Conservation (phyloP, 345 rosid species). For the Mercurialis annua region DNA sequence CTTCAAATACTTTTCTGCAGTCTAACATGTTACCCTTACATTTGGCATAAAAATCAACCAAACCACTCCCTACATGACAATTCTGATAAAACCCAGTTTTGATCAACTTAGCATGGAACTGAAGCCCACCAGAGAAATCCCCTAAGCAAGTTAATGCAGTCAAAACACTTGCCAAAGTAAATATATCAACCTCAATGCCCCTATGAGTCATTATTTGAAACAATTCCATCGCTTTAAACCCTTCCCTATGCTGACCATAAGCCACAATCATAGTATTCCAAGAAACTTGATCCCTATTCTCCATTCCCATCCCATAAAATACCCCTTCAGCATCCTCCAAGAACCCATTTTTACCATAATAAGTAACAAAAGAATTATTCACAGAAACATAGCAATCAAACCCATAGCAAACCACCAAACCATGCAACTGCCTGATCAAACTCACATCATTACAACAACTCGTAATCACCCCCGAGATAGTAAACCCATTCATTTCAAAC, state of each 20-base stretch:
- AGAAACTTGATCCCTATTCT: slow-evolving; percentile 65
- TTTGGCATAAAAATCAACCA: slow-evolving; percentile 84
- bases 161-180: slow-evolving; percentile 75
- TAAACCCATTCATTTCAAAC: slow-evolving; percentile 67
- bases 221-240: slow-evolving; percentile 55
- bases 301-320: slow-evolving; percentile 54
- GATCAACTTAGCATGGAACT: slow-evolving; percentile 66
- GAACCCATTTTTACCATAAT: slow-evolving; percentile 60
- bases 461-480: slow-evolving; percentile 65
- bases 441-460: slow-evolving; percentile 45
- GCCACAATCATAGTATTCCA: slow-evolving; percentile 97
- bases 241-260: slow-evolving; percentile 75
- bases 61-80: slow-evolving; percentile 80
- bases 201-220: slow-evolving; percentile 58
- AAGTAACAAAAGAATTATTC: slow-evolving; percentile 63
- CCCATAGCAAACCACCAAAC: slow-evolving; percentile 52
- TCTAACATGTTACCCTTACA: slow-evolving; percentile 58
- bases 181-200: slow-evolving; percentile 64
- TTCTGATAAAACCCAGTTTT: slow-evolving; percentile 68
- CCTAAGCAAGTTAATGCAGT: slow-evolving; percentile 60
- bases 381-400: slow-evolving; percentile 66
- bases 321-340: slow-evolving; percentile 59
- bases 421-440: slow-evolving; percentile 65
- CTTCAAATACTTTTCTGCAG: slow-evolving; percentile 61
- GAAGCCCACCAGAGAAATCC: slow-evolving; percentile 63